phyloP scores from a whole-genome alignment of 225 moss, liverwort and hornwort species.

The Pseudoscleropodium purum region DNA sequence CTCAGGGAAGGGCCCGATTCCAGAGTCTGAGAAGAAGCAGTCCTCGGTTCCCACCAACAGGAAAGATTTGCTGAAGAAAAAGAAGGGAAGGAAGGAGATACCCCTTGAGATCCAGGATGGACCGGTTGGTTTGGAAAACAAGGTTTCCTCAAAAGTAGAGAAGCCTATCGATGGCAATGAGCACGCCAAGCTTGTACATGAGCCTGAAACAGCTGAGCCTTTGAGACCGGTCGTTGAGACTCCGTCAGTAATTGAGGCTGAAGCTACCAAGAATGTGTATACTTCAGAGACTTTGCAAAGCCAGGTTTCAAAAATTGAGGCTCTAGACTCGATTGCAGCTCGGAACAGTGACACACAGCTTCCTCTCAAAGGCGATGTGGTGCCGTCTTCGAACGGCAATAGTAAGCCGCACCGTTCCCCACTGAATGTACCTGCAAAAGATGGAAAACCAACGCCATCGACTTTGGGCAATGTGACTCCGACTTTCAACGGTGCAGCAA shows the following conservation, averaged over 20 bases:
- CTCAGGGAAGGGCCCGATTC: neutral
- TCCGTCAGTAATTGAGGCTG: neutral
- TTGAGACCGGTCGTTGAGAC: neutral
- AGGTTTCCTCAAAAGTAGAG: neutral
- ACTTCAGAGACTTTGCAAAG: neutral
- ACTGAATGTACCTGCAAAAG: slow-evolving; percentile 16
- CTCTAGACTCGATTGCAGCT: neutral
- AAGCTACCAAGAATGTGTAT: neutral
- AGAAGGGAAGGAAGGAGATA: slow-evolving; percentile 5
- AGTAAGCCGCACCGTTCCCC: neutral
- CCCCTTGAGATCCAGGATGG: neutral
- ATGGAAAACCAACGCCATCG: neutral
- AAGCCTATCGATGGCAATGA: neutral
- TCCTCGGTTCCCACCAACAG: neutral
- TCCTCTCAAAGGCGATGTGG: neutral
- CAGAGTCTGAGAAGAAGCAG: slow-evolving; percentile 10
- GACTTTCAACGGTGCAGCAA: neutral
- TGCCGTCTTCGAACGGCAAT: slow-evolving; percentile 3
- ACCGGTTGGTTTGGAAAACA: neutral
- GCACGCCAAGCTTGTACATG: neutral
- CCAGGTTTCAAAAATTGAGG: slow-evolving; percentile 11
- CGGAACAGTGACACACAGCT: neutral
- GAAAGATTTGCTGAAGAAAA: slow-evolving; percentile 13
- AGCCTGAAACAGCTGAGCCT: neutral
- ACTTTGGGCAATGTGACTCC: neutral